Conservation (phyloP, 352 stramenopile genomes). For the Pythium apleroticum region DNA sequence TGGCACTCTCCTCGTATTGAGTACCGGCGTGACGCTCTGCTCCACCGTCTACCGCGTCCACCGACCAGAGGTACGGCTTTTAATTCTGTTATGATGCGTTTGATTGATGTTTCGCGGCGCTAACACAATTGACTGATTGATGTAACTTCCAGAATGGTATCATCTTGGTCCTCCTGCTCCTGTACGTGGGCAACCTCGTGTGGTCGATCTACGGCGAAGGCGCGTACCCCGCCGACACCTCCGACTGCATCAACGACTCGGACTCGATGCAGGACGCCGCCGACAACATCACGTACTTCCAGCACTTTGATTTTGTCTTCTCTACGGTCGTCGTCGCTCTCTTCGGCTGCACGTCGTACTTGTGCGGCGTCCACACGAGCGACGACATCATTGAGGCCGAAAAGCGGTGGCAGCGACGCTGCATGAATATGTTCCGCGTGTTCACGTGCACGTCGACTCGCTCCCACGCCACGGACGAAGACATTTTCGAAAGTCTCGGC, state of each 20-base stretch:
- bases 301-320: conserved; percentile 74
- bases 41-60: conserved; percentile 56
- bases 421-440: conserved; percentile 53
- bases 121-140: not conserved
- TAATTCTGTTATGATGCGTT: not conserved
- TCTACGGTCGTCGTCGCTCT: conserved; percentile 40
- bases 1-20: conserved; percentile 38
- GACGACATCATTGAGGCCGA: conserved; percentile 52
- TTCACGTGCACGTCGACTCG: conserved; percentile 51
- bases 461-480: conserved; percentile 44
- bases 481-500: conserved; percentile 69
- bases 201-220: conserved; percentile 65
- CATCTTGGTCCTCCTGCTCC: conserved; percentile 58
- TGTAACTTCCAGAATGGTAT: conserved; percentile 34
- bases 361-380: conserved; percentile 68
- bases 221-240: conserved; percentile 50
- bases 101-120: not conserved
- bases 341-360: conserved; percentile 53
- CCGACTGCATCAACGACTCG: conserved; percentile 47
- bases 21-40: conserved; percentile 48
- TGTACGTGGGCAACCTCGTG: conserved; percentile 52
- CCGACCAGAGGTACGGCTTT: conserved; percentile 40
- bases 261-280: conserved; percentile 54
- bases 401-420: conserved; percentile 65
- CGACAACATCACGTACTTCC: conserved; percentile 56